A percentile compares a stretch with the other conserved stretches of the same genome.
phyloP scores from a whole-genome alignment of 108 stramenopile genomes.

The Cyclotella sp. region DNA sequence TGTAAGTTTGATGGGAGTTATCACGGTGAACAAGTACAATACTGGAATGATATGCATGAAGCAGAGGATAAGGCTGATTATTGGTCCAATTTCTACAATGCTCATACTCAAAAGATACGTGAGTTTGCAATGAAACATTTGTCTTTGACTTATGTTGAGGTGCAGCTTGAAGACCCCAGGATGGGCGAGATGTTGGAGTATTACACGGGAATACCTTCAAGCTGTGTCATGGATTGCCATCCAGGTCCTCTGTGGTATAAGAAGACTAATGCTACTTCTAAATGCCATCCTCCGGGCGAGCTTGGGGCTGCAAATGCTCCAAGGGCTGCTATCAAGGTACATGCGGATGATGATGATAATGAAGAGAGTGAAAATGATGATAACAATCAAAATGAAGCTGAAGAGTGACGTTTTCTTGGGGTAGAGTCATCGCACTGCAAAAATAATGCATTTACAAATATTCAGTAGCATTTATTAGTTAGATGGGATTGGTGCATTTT shows the following conservation, averaged over 20 bases:
- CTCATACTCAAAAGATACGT: constrained; percentile 59
- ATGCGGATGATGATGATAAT: constrained; percentile 5
- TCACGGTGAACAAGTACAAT: constrained; percentile 27
- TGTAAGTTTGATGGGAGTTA: constrained; percentile 44
- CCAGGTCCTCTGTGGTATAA: constrained; percentile 47
- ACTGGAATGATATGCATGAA: constrained; percentile 28
- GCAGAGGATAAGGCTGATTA: constrained; percentile 15
- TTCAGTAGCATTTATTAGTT: too few species aligned
- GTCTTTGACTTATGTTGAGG: constrained; percentile 61
- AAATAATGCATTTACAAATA: too few species aligned
- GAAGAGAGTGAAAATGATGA: not conserved
- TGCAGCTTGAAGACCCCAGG: constrained; percentile 47
- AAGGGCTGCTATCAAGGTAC: not conserved
- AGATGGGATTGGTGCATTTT: too few species aligned
- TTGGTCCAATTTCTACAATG: constrained; percentile 55
- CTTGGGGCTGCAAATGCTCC: not conserved
- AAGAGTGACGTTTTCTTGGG: not conserved
- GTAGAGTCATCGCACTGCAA: not conserved
- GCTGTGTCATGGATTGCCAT: constrained; percentile 49
- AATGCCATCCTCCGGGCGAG: constrained; percentile 43
- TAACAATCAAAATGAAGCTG: not conserved
- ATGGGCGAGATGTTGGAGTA: constrained; percentile 48
- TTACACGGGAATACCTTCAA: constrained; percentile 47
- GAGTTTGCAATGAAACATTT: constrained; percentile 57
- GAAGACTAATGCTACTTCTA: constrained; percentile 30